Percentiles rank a stretch among this genome's conserved stretches.
These are phyloP conservation scores for Meyerozyma elateridarum DNA, from an alignment of 1,139 yeast genomes.

Conservation along the genomic window DNA sequence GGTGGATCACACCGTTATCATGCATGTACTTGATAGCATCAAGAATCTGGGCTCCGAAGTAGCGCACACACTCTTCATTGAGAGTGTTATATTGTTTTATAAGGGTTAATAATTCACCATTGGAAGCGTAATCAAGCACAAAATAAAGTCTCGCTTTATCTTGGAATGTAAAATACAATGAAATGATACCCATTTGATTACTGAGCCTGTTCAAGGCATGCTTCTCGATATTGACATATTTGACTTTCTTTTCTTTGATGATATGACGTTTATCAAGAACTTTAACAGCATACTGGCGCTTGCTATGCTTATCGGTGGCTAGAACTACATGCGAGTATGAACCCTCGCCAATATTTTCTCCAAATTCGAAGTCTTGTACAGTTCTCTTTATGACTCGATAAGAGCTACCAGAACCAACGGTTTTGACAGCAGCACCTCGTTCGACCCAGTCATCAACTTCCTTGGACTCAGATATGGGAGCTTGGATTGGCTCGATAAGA, in stretches of 20 bases:
- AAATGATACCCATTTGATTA: constrained; percentile 67
- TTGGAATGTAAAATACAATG: constrained; percentile 88
- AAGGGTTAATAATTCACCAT: constrained; percentile 82
- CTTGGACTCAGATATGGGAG: constrained; percentile 7
- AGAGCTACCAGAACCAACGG: constrained; percentile 14
- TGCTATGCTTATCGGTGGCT: constrained; percentile 74
- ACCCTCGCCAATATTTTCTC: constrained; percentile 89
- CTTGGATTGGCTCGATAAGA: neutral
- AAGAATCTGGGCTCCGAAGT: constrained; percentile 59
- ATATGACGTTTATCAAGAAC: constrained; percentile 90
- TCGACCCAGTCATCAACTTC: constrained; percentile 30
- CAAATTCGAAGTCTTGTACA: constrained; percentile 83
- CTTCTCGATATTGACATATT: constrained; percentile 94
- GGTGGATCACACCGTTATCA: constrained; percentile 70
- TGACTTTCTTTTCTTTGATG: constrained; percentile 89
- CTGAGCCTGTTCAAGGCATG: constrained; percentile 84
- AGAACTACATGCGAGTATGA: constrained; percentile 91
- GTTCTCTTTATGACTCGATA: constrained; percentile 45
- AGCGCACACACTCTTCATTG: constrained; percentile 72
- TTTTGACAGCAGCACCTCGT: constrained; percentile 35
- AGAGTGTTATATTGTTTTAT: constrained; percentile 75
- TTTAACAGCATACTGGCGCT: constrained; percentile 80
- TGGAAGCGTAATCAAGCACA: constrained; percentile 88
- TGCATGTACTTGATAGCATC: constrained; percentile 70
- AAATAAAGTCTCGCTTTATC: constrained; percentile 84